Base-by-base conservation (phyloP, 225 moss, liverwort and hornwort genomes). In the Physcomitrium patens region DNA sequence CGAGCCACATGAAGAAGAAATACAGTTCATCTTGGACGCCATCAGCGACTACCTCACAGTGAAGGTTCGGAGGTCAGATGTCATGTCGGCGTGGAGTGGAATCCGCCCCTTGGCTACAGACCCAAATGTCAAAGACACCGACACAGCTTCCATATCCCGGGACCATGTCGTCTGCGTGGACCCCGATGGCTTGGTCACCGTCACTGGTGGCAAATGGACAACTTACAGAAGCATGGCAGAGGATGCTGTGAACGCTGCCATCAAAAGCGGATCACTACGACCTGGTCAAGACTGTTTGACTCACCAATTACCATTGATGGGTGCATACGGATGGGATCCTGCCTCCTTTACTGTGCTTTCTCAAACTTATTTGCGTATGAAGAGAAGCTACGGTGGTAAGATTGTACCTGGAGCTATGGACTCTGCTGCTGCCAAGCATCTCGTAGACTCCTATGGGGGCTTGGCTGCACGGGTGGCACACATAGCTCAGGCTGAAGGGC, bases 151-250 rank as follows among this genome's bases (percentile, higher is more conserved):
- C n/a, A 94, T 99, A 63, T 93, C 93, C 7, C 72, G 99, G 66
- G 99, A 99, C 66, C 99, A 99, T 73, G 95, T 99, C 7, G 69
- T 99, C 8, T 91, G 95, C 11, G 82, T 87, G 52, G 97, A 99
- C 71, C 81, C 86, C 5, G 89, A 93, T 65, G 93, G 90, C 19
- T 66, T 99, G 71, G 93, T 99, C 24, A 99, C 97, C 1, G 83
- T 99, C 69, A 95, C 97, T 6, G 97, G 97, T 20, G 97, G 97
- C 76, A 99, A 99, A 74, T 99, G 97, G 97, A 99, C 97, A 8
- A 99, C 97, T 9, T 99, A 99, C 71, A 85, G 97, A 66, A 93
- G 93, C 75, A 99, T 99, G 97, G 95, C 97, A 27, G 87, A 99
- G 77, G 97, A 99, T 65, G 94, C 95, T 1, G 97, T 99, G 23